A percentile compares a stretch with the other conserved stretches of the same genome.
These are phyloP conservation scores for Boletus albobrunnescens DNA, from an alignment of 1,284 basidiomycete genomes.

Conservation along the genomic window DNA sequence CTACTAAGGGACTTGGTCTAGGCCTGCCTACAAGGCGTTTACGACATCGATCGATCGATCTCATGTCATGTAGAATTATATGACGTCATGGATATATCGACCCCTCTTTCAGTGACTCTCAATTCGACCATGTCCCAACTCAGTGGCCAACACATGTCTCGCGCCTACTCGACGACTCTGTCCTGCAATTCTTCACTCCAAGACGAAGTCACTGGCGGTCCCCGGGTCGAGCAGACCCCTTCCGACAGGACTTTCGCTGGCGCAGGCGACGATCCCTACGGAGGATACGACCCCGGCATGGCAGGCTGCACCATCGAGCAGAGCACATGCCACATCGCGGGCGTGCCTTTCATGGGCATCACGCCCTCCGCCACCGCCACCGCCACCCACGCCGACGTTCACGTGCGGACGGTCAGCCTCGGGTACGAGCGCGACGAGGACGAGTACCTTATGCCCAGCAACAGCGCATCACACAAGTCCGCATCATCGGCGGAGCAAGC, in stretches of 20 bases:
- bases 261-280: conserved; percentile 10
- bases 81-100: too few species aligned
- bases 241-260: too few species aligned
- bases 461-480: background rate
- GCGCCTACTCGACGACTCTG: too few species aligned
- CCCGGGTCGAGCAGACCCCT: too few species aligned
- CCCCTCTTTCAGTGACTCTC: background rate
- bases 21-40: too few species aligned
- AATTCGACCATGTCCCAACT: conserved; percentile 1
- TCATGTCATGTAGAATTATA: too few species aligned
- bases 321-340: conserved; percentile 14
- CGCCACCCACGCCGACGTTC: too few species aligned
- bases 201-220: too few species aligned
- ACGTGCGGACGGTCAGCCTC: background rate
- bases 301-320: conserved; percentile 14
- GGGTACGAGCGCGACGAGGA: conserved; percentile 8
- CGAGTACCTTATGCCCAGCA: background rate
- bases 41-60: too few species aligned
- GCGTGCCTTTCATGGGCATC: conserved; percentile 1
- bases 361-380: background rate
- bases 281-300: conserved; percentile 24
- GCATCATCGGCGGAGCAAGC: background rate
- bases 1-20: too few species aligned
- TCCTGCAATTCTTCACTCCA: too few species aligned
- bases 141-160: conserved; percentile 13